These are phyloP conservation scores for Erodium trifolium DNA, from an alignment of 441 rosid species.

Conservation along the genomic window DNA sequence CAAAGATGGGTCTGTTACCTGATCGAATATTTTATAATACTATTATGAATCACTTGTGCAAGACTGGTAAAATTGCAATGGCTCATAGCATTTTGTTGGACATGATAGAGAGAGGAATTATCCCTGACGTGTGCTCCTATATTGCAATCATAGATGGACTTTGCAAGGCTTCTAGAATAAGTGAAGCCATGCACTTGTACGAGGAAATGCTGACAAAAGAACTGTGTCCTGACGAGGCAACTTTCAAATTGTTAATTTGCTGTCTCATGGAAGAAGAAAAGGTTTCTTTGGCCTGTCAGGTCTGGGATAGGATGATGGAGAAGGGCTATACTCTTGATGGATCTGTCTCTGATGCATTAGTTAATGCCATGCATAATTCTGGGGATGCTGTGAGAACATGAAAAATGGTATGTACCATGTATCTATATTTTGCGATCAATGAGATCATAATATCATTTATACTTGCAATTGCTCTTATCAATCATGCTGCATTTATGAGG, in stretches of 20 bases:
- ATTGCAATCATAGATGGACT: slow-evolving; percentile 74
- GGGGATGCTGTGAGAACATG: slow-evolving; percentile 24
- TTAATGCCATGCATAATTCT: slow-evolving; percentile 37
- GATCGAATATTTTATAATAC: slow-evolving; percentile 72
- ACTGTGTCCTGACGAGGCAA: slow-evolving; percentile 62
- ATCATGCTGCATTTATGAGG: not conserved
- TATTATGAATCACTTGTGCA: slow-evolving; percentile 66
- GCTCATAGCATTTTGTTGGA: slow-evolving; percentile 55
- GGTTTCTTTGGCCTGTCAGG: slow-evolving; percentile 47
- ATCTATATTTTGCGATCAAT: not conserved
- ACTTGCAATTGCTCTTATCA: not conserved
- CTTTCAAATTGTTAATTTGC: slow-evolving; percentile 70
- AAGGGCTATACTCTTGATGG: slow-evolving; percentile 83
- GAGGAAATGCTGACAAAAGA: slow-evolving; percentile 64
- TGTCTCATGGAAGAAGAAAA: slow-evolving; percentile 62
- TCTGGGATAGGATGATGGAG: slow-evolving; percentile 99
- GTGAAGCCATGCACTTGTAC: slow-evolving; percentile 52
- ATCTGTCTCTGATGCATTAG: slow-evolving; percentile 53
- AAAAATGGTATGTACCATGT: slow-evolving; percentile 23
- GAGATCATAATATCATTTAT: not conserved
- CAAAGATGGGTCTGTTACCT: slow-evolving; percentile 43
- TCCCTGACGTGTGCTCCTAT: slow-evolving; percentile 66
- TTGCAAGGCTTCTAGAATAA: slow-evolving; percentile 52
- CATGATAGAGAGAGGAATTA: slow-evolving; percentile 62
- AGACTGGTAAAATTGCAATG: slow-evolving; percentile 54